A percentile compares a stretch with the other conserved stretches of the same genome.
phyloP scores from a whole-genome alignment of 164 flowering plant genomes.

The Sextonia rubra region DNA sequence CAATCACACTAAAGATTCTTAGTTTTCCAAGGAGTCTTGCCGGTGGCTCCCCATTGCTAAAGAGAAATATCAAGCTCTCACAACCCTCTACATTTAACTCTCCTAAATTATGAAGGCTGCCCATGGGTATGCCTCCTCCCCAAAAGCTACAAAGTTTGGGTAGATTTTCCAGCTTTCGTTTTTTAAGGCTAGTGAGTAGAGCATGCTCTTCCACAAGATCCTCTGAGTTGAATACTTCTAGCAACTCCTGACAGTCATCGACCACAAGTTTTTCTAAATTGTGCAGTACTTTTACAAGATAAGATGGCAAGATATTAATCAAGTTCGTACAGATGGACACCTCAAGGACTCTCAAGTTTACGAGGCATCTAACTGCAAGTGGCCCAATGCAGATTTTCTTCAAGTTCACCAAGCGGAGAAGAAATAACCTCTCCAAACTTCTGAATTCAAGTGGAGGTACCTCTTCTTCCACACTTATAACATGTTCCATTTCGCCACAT shows the following conservation, averaged over 20 bases:
- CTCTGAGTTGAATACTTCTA: not conserved
- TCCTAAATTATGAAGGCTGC: not conserved
- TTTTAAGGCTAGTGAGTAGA: not conserved
- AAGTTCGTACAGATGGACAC: not conserved
- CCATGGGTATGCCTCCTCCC: too few species aligned
- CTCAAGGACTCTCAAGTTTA: not conserved
- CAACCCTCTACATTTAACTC: not conserved
- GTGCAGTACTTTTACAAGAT: not conserved
- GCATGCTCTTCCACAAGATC: not conserved
- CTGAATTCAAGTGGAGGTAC: not conserved
- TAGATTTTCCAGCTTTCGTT: too few species aligned
- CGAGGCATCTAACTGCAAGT: not conserved
- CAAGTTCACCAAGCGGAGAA: not conserved
- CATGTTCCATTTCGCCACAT: not conserved
- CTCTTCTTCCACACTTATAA: not conserved
- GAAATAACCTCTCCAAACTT: not conserved
- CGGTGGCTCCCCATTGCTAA: not conserved
- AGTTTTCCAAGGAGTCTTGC: slow-evolving; percentile 3
- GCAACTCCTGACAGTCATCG: not conserved
- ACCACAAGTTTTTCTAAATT: not conserved
- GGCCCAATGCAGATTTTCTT: not conserved
- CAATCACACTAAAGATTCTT: not conserved
- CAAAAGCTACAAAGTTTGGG: too few species aligned
- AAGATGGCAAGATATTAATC: not conserved
- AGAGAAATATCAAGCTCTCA: not conserved